Evolutionary conservation across 2,329 filamentous ascomycete species (phyloP), one percentile per base, ranked within the genome.

Genomic region (Bipolaris gigantea): DNA sequence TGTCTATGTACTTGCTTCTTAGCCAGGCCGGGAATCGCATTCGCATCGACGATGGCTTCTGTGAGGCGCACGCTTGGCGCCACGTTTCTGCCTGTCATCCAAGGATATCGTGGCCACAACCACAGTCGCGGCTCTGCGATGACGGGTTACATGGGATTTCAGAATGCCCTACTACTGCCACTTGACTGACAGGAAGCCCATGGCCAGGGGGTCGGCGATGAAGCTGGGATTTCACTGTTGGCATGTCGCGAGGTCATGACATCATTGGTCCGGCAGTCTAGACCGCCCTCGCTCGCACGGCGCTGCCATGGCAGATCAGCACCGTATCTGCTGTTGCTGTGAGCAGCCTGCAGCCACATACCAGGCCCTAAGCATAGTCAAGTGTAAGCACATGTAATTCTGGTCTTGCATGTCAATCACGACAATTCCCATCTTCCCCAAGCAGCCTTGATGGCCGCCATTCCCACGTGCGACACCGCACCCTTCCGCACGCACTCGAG

Each of bases 141-240:
- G 51, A 50, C 45, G 39, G 38, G 33, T 16, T 15, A 16, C 51
- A 54, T 54, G 51, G 51, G 19, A 54, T 50, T 54, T 25, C 11
- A 8, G 9, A 45, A 50, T 54, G 41, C 30, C 35, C 47, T 54
- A 10, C 10, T 30, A 11, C 10, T 10, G 4, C 27, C 11, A 30
- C 4, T 11, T 15, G 8, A 33, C 21, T 36, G 11, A 9, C 39
- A 35, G 21, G 18, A 33, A 18, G 25, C 19, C 38, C 10, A 33
- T 21, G 19, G 25, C 25, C 10, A 16, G 33, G 33, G 16, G 13
- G 9, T 27, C 7, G n/a, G 40, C n/a, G 7, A 16, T 5, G 13
- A 40, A 10, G 38, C 38, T 33, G 38, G 30, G 48, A 41, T 36
- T 46, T 46, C 39, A 40, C 25, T 33, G 33, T 36, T 23, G 35